These are phyloP conservation scores for Aphanomyces euteiches DNA, from an alignment of 352 stramenopile species.

Conservation along the genomic window DNA sequence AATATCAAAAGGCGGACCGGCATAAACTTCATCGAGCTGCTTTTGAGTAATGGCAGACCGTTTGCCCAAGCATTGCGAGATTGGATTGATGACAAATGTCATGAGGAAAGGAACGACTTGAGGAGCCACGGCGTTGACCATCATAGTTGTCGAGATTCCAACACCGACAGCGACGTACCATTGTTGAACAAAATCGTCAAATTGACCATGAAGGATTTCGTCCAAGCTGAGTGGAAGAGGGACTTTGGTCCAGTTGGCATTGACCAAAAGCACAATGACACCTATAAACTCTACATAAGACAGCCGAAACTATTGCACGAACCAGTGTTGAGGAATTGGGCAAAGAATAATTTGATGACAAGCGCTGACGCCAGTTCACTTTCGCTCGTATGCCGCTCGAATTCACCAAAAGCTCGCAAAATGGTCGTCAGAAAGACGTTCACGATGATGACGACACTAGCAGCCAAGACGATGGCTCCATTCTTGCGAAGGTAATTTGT, in stretches of 20 bases:
- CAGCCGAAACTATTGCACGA: background rate
- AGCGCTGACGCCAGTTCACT: slow-evolving; percentile 72
- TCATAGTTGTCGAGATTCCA: slow-evolving; percentile 83
- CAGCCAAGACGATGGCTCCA: slow-evolving; percentile 59
- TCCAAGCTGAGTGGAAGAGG: slow-evolving; percentile 38
- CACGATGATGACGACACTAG: slow-evolving; percentile 66
- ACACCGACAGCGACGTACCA: slow-evolving; percentile 86
- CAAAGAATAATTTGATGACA: slow-evolving; percentile 71
- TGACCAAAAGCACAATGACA: slow-evolving; percentile 77
- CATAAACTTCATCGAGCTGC: slow-evolving; percentile 76
- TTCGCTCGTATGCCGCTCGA: slow-evolving; percentile 79
- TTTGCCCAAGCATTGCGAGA: slow-evolving; percentile 42
- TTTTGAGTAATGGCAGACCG: slow-evolving; percentile 63
- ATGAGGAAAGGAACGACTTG: slow-evolving; percentile 57
- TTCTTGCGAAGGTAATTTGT: slow-evolving; percentile 65
- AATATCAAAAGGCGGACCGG: slow-evolving; percentile 69
- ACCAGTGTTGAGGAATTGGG: slow-evolving; percentile 84
- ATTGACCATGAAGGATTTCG: slow-evolving; percentile 74
- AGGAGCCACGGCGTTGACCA: slow-evolving; percentile 75
- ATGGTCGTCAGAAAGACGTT: slow-evolving; percentile 75
- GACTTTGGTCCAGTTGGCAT: slow-evolving; percentile 46
- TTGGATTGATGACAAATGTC: slow-evolving; percentile 56
- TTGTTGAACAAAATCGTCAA: slow-evolving; percentile 75
- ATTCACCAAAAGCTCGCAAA: slow-evolving; percentile 59
- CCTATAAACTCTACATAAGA: slow-evolving; percentile 9